These are phyloP conservation scores for Moringa oleifera DNA, from an alignment of 345 rosid genomes.

Conservation along the genomic window DNA sequence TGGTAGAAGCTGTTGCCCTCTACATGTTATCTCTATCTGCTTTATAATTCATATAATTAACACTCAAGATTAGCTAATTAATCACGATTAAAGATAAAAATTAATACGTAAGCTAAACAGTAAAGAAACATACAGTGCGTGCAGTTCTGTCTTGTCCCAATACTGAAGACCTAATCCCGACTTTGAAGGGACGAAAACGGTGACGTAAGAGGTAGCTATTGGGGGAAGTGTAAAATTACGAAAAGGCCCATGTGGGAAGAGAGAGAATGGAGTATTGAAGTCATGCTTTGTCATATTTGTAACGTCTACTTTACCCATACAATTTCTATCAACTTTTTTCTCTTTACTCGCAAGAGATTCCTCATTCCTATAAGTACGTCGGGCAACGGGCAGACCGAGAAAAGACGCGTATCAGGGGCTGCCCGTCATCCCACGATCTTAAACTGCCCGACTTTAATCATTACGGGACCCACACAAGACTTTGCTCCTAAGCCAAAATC, in stretches of 20 bases:
- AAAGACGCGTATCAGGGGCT: conserved; percentile 14
- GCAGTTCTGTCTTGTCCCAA: too few species aligned
- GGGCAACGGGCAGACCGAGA: conserved; percentile 44
- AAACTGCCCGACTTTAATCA: conserved; percentile 44
- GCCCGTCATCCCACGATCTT: conserved; percentile 38
- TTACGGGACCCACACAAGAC: conserved; percentile 50
- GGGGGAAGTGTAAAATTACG: too few species aligned
- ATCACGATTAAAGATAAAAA: too few species aligned
- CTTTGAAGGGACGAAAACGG: too few species aligned
- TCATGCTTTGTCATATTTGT: conserved; percentile 38
- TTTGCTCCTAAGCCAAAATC: conserved; percentile 62
- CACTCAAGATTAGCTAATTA: too few species aligned
- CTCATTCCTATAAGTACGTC: not conserved
- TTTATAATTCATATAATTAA: conserved; percentile 1
- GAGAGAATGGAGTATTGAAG: conserved; percentile 19
- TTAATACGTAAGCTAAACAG: too few species aligned
- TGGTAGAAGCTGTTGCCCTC: conserved; percentile 79
- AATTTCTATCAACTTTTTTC: conserved; percentile 8
- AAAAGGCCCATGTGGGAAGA: not conserved
- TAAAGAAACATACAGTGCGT: too few species aligned
- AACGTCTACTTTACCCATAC: conserved; percentile 35
- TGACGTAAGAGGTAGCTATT: too few species aligned
- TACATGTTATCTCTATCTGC: conserved; percentile 93
- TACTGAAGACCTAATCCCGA: too few species aligned
- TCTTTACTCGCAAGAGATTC: conserved; percentile 14